Percentiles rank a stretch among this genome's conserved stretches.
These are phyloP conservation scores for Hyphodiscus sp. DNA, from an alignment of 2,329 filamentous ascomycete genomes.

Conservation along the genomic window DNA sequence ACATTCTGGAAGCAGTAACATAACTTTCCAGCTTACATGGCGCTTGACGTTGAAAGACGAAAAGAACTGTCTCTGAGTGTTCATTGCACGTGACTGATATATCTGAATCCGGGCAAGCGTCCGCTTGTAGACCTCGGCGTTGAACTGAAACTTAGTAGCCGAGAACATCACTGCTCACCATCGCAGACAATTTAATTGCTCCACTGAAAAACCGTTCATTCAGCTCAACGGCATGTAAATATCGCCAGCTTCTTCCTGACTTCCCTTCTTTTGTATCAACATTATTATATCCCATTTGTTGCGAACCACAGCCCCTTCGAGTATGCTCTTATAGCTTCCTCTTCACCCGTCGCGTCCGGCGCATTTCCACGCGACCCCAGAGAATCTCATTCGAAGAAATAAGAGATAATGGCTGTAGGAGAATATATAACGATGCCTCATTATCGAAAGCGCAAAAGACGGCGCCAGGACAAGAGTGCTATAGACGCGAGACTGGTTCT, in stretches of 20 bases:
- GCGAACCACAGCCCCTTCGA: neutral
- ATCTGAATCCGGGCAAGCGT: neutral
- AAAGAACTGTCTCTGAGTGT: too few relatives aligned
- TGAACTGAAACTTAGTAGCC: neutral
- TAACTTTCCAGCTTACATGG: too few relatives aligned
- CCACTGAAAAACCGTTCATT: neutral
- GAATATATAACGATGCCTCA: conserved; percentile 17
- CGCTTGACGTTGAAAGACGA: too few relatives aligned
- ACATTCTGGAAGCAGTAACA: too few relatives aligned
- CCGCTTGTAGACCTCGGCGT: neutral
- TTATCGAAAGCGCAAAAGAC: conserved; percentile 39
- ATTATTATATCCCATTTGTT: neutral
- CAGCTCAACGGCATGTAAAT: neutral
- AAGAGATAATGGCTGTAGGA: conserved; percentile 10
- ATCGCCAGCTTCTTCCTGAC: neutral
- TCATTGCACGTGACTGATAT: too few relatives aligned
- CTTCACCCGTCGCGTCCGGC: conserved; percentile 8
- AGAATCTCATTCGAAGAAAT: neutral
- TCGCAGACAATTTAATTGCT: neutral
- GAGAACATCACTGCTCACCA: too few relatives aligned
- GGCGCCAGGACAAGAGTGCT: conserved; percentile 64
- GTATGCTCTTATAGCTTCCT: conserved; percentile 8
- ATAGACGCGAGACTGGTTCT: conserved; percentile 75
- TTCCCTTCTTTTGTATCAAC: neutral
- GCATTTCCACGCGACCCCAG: conserved; percentile 10